Evolutionary conservation across 345 rosid genomes (phyloP), one percentile per base, ranked within the genome.

Genomic region (Cardamine resedifolia): DNA sequence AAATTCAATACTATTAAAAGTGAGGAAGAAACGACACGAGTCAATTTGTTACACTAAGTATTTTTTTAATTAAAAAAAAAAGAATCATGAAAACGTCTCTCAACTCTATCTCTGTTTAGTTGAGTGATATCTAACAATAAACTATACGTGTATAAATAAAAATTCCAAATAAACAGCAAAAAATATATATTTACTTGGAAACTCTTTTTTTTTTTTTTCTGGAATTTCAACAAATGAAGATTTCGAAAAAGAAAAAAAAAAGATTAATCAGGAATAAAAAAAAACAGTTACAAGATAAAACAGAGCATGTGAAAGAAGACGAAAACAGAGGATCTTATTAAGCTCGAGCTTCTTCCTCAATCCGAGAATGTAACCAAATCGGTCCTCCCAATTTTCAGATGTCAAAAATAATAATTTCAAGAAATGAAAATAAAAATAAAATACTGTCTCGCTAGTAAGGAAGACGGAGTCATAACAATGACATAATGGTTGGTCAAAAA

Each of bases 401-500:
- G 47, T 41, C 3, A 41, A 14, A 41, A 41, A 7, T 10, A 41
- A 15, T 15, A 41, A 41, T 58, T 57, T 38, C 9, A 43, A 28
- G 1, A 28, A n/a, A 49, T 15, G 60, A 38, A 49, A 57, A 41
- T 12, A 58, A 49, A 11, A 45, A 31, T 3, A 57, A 44, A 58
- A 36, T 36, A 65, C 15, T 27, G 23, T 66, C 3, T 66, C 3
- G 34, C 55, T 34, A 41, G 45, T 43, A 50, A n/a, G 30, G 69
- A 52, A 75, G 69, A 74, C 66, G 41, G 20, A 59, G 78, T 75
- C 78, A 21, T 75, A 50, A 39, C 44, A 64, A 36, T 74, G 73
- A 59, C 68, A 74, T 68, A 60, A 68, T 75, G 48, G 57, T 10
- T 33, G 58, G 79, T 68, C 58, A 68, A 75, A 66, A 75, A 75